phyloP scores from a whole-genome alignment of 306 rosid genomes.

The Cucumis sativus region DNA sequence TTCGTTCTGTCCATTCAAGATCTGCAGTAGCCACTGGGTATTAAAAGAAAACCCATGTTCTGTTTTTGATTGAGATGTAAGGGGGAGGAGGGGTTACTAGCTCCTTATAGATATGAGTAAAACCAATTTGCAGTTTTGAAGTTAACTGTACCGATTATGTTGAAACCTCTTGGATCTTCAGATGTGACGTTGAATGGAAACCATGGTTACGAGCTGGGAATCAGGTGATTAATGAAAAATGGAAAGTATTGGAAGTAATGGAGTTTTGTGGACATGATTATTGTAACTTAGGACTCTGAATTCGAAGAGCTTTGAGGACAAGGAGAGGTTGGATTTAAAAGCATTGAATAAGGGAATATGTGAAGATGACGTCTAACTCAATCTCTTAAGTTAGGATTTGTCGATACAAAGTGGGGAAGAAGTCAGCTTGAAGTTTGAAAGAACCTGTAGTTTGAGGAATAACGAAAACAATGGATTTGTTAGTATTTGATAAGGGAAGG shows the following conservation, averaged over 20 bases:
- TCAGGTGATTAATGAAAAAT: not conserved
- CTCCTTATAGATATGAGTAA: too few relatives aligned
- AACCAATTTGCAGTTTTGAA: too few relatives aligned
- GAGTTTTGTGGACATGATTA: not conserved
- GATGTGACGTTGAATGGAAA: not conserved
- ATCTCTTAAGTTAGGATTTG: not conserved
- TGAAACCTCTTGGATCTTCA: too few relatives aligned
- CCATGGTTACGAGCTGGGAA: not conserved
- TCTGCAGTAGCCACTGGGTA: too few relatives aligned
- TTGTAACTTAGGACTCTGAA: not conserved
- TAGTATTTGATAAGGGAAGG: not conserved
- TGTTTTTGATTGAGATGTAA: too few relatives aligned
- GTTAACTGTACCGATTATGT: too few relatives aligned
- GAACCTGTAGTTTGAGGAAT: not conserved
- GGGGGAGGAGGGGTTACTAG: too few relatives aligned
- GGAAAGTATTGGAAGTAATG: not conserved
- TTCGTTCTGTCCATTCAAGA: too few relatives aligned
- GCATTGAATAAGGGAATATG: not conserved
- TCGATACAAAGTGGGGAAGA: not conserved
- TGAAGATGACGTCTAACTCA: not conserved
- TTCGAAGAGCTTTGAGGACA: not conserved
- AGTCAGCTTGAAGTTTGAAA: not conserved
- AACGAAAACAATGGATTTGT: not conserved
- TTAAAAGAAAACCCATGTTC: too few relatives aligned
- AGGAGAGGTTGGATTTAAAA: not conserved